These are phyloP conservation scores for Heteromeles arbutifolia DNA, from an alignment of 306 rosid genomes.

Conservation along the genomic window DNA sequence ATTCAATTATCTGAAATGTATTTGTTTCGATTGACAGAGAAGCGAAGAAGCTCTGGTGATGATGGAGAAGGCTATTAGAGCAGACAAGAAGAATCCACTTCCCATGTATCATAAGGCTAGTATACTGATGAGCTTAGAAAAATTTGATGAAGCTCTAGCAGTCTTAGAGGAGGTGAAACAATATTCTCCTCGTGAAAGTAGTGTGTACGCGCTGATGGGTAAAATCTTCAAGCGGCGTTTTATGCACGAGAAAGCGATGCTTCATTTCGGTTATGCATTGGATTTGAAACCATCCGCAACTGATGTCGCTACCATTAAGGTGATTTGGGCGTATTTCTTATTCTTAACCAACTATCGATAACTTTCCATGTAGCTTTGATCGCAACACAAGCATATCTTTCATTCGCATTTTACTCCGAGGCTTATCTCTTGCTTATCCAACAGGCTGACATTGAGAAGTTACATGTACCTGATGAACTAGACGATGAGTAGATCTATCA, in stretches of 20 bases:
- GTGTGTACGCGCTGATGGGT: constrained; percentile 96
- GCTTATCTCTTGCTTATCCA: constrained; percentile 7
- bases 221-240: constrained; percentile 71
- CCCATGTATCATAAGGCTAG: constrained; percentile 99
- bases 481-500: constrained; percentile 53
- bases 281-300: constrained; percentile 96
- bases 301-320: constrained; percentile 94
- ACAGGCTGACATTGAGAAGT: constrained; percentile 97
- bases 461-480: constrained; percentile 87
- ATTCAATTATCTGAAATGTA: constrained; percentile 17
- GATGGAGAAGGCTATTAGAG: constrained; percentile 89
- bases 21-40: constrained; percentile 47
- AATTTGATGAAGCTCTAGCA: constrained; percentile 73
- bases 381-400: not conserved
- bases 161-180: constrained; percentile 87
- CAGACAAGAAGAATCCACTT: constrained; percentile 93
- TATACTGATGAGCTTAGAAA: constrained; percentile 69
- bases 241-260: constrained; percentile 90
- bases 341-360: not conserved
- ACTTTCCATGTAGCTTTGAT: not conserved
- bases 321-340: constrained; percentile 16
- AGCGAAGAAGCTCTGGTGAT: constrained; percentile 72
- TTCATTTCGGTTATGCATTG: constrained; percentile 92
- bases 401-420: not conserved
- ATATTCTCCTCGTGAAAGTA: constrained; percentile 87